Evolutionary conservation across 768 basidiomycete species (phyloP).

Genomic region (Chalciporus piperatus): DNA sequence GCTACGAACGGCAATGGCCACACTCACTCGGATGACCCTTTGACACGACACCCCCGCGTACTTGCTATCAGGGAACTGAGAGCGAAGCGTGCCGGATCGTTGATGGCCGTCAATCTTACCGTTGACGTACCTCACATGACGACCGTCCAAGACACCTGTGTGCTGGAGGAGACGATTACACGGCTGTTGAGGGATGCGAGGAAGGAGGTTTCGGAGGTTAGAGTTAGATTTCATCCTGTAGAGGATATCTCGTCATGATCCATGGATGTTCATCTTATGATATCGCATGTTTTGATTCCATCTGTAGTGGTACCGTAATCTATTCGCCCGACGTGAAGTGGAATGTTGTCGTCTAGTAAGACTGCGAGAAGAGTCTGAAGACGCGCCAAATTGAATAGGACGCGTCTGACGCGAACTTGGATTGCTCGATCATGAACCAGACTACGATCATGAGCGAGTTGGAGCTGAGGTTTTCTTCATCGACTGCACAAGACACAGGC

Average conservation of each 20-base stretch:
- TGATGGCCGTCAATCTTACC: slow-evolving; percentile 80
- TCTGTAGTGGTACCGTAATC: background rate
- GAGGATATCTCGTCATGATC: slow-evolving; percentile 16
- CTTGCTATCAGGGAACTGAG: slow-evolving; percentile 54
- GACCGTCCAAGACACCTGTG: slow-evolving; percentile 55
- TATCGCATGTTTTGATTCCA: background rate
- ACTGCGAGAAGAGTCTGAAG: too few species aligned
- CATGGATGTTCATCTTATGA: background rate
- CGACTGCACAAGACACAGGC: slow-evolving; percentile 45
- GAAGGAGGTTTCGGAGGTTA: slow-evolving; percentile 71
- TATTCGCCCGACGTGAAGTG: background rate
- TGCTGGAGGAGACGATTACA: slow-evolving; percentile 62
- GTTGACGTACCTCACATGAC: slow-evolving; percentile 62
- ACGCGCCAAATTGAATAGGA: too few species aligned
- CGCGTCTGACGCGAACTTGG: background rate
- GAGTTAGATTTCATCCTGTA: slow-evolving; percentile 57
- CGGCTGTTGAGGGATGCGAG: slow-evolving; percentile 50
- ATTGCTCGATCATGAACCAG: slow-evolving; percentile 18
- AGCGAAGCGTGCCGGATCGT: slow-evolving; percentile 75
- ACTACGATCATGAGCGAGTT: slow-evolving; percentile 24
- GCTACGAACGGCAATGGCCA: slow-evolving; percentile 18
- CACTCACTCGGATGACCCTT: background rate
- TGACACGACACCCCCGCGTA: slow-evolving; percentile 28
- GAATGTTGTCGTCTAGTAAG: too few species aligned
- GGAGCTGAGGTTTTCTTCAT: slow-evolving; percentile 51